Conservation (phyloP, 2,329 filamentous ascomycete species). For the Lasiodiplodia citricola region DNA sequence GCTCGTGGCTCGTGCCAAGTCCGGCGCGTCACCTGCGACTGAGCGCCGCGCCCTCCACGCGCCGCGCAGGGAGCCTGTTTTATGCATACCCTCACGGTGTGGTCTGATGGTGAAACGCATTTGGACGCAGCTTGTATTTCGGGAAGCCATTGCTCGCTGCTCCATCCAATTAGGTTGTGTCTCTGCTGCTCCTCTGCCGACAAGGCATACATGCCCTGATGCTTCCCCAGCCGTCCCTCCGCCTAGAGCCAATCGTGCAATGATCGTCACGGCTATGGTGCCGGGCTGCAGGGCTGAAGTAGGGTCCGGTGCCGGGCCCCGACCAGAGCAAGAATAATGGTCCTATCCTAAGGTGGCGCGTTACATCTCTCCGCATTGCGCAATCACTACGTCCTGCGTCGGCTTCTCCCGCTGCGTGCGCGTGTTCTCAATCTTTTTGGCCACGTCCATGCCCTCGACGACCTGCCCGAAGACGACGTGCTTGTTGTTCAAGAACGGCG, state of each 20-base stretch:
- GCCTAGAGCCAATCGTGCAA: neutral
- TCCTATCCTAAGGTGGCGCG: neutral
- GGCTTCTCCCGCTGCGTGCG: constrained; percentile 82
- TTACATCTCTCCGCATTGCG: constrained; percentile 93
- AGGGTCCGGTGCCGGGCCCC: constrained; percentile 16
- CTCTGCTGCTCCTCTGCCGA: neutral
- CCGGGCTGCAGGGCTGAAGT: constrained; percentile 12
- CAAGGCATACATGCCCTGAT: neutral
- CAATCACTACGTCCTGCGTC: constrained; percentile 80
- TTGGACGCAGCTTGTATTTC: neutral
- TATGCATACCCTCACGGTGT: neutral
- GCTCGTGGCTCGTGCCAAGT: constrained; percentile 16
- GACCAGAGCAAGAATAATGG: constrained; percentile 1
- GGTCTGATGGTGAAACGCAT: constrained; percentile 7
- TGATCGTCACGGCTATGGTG: constrained; percentile 16
- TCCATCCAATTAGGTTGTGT: neutral
- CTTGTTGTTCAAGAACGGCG: constrained; percentile 88
- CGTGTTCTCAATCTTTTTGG: constrained; percentile 89
- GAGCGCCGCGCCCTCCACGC: neutral
- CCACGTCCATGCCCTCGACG: constrained; percentile 85
- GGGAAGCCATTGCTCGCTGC: neutral
- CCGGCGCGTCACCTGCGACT: neutral
- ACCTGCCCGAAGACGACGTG: constrained; percentile 96
- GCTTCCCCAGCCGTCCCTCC: constrained; percentile 2
- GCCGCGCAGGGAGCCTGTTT: constrained; percentile 6